These are phyloP conservation scores for Caryopteris hybrid DNA, from an alignment of 305 asterid genomes.

Conservation along the genomic window DNA sequence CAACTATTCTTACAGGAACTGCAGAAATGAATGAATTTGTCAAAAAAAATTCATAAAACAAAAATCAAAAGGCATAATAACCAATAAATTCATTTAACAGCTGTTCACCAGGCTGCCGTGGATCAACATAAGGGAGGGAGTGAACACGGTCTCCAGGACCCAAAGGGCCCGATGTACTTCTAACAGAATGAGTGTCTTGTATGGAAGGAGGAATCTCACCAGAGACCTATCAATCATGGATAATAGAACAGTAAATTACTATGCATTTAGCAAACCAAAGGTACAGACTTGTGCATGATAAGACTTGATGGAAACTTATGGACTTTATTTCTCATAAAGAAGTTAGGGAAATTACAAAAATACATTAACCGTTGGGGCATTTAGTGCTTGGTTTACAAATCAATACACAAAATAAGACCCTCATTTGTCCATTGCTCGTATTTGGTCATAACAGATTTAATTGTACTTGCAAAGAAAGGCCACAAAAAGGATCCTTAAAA, in stretches of 20 bases:
- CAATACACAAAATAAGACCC: too few relatives aligned
- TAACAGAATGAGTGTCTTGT: slow-evolving; percentile 78
- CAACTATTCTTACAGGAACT: slow-evolving; percentile 92
- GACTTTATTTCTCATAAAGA: background rate
- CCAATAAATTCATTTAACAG: background rate
- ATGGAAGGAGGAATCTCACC: slow-evolving; percentile 77
- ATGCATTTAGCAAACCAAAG: background rate
- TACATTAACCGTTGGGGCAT: too few relatives aligned
- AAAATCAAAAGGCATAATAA: background rate
- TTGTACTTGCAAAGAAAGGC: background rate
- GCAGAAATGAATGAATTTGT: slow-evolving; percentile 11
- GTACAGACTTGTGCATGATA: background rate
- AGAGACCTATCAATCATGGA: slow-evolving; percentile 45
- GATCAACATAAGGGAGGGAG: slow-evolving; percentile 64
- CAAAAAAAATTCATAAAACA: background rate
- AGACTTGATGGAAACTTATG: background rate
- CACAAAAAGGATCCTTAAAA: too few relatives aligned
- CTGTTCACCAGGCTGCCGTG: slow-evolving; percentile 59
- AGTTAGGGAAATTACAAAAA: background rate
- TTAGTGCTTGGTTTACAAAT: too few relatives aligned
- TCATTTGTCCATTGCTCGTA: too few relatives aligned
- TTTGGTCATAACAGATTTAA: background rate
- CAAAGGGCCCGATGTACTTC: slow-evolving; percentile 96
- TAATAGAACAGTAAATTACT: background rate
- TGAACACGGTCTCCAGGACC: slow-evolving; percentile 66